phyloP scores from a whole-genome alignment of 768 basidiomycete genomes.

The Naganishia antarctica region DNA sequence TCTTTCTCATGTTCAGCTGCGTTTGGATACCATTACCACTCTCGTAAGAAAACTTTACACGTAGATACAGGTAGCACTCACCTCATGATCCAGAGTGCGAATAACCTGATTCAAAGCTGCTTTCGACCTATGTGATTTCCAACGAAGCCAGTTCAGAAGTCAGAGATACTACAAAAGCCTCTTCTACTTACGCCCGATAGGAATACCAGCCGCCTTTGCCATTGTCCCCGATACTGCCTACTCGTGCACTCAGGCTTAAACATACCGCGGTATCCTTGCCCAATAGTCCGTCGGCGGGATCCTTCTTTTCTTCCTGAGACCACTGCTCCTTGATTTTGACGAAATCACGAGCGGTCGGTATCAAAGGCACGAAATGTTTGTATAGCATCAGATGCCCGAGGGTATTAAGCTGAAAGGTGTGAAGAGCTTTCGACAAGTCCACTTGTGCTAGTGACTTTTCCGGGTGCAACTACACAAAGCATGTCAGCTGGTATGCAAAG shows the following conservation, averaged over 20 bases:
- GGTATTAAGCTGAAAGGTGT: constrained; percentile 52
- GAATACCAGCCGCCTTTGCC: constrained; percentile 49
- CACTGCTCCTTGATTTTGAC: constrained; percentile 29
- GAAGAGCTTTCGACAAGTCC: constrained; percentile 35
- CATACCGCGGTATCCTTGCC: constrained; percentile 41
- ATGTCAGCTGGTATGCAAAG: too few relatives aligned
- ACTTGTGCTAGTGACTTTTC: constrained; percentile 51
- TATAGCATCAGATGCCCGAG: constrained; percentile 52
- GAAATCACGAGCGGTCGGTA: constrained; percentile 45
- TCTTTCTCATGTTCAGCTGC: constrained; percentile 43
- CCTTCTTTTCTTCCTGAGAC: constrained; percentile 28
- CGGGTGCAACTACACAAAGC: constrained; percentile 51
- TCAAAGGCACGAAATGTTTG: constrained; percentile 52
- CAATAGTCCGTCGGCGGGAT: constrained; percentile 48
- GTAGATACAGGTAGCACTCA: constrained; percentile 32
- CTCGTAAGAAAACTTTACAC: background rate
- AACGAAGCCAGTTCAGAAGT: constrained; percentile 1
- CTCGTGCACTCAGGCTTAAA: constrained; percentile 50
- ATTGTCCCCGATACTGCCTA: constrained; percentile 51
- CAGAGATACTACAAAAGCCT: background rate
- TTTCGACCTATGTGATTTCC: constrained; percentile 47
- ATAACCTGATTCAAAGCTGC: constrained; percentile 52
- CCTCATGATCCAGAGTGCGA: constrained; percentile 50
- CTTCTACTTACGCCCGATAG: constrained; percentile 41
- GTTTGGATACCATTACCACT: background rate